These are phyloP conservation scores for Pythium coloratum DNA, from an alignment of 352 stramenopile species.

Conservation along the genomic window DNA sequence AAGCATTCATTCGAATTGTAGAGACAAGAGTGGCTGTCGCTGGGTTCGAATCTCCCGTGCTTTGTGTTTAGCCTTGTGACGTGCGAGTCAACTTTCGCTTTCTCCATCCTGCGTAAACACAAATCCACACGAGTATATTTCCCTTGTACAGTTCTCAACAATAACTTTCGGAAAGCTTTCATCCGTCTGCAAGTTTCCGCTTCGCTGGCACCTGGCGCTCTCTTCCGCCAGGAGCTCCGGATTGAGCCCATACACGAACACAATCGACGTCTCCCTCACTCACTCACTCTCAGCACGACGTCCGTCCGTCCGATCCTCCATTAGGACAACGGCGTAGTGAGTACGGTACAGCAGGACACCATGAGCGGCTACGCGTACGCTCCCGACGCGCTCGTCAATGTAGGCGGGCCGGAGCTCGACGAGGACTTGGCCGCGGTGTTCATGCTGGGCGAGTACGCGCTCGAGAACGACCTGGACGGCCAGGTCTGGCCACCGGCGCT, in stretches of 20 bases:
- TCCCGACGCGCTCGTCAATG: conserved; percentile 11
- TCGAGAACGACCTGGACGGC: conserved; percentile 15
- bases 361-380: conserved; percentile 5
- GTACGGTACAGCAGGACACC: background rate
- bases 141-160: no score
- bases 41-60: no score
- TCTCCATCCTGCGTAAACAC: no score
- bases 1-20: no score
- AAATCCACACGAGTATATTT: no score
- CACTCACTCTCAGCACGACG: background rate
- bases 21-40: no score
- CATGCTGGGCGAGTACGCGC: conserved; percentile 23
- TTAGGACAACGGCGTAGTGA: no score
- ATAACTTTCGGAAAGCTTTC: no score
- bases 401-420: conserved; percentile 17
- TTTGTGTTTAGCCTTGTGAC: no score
- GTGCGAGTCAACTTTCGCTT: no score
- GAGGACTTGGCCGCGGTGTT: conserved; percentile 21
- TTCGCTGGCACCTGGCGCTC: background rate
- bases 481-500: conserved; percentile 1
- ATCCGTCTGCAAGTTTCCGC: no score
- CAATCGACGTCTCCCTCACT: background rate
- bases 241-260: background rate
- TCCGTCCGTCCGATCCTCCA: no score
- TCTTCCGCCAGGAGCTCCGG: background rate